Evolutionary conservation across 148 eudicot genomes (phyloP).

Genomic region (Chenopodium berlandieri): DNA sequence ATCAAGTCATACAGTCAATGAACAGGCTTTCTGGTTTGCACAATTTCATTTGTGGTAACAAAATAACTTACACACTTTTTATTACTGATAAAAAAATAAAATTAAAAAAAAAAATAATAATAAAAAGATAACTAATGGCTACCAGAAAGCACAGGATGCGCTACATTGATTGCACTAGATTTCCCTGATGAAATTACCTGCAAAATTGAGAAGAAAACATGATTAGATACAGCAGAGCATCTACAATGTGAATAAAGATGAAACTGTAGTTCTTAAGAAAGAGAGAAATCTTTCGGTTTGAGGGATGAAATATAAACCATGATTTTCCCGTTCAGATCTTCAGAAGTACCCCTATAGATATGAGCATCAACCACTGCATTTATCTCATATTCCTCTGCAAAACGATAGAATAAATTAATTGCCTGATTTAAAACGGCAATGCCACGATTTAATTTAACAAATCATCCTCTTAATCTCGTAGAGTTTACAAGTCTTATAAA

Average conservation of each 20-base stretch:
- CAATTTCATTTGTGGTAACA: background rate
- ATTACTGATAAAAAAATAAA: background rate
- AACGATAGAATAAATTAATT: background rate
- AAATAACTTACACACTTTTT: slow-evolving; percentile 3
- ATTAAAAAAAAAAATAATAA: too few species aligned
- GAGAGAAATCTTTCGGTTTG: background rate
- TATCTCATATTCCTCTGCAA: slow-evolving; percentile 54
- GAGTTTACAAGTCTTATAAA: background rate
- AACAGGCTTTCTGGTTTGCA: background rate
- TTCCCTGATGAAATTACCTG: slow-evolving; percentile 77
- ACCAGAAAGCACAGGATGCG: slow-evolving; percentile 77
- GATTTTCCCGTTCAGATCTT: slow-evolving; percentile 52
- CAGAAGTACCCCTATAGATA: slow-evolving; percentile 53
- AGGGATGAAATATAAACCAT: slow-evolving; percentile 48
- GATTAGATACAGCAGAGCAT: slow-evolving; percentile 1
- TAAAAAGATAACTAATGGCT: background rate
- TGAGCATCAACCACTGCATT: slow-evolving; percentile 59
- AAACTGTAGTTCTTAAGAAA: background rate
- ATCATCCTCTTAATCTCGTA: background rate
- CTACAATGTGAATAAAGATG: background rate
- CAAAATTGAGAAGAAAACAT: slow-evolving; percentile 16
- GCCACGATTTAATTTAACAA: background rate
- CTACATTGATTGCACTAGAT: slow-evolving; percentile 53
- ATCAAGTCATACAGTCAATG: slow-evolving; percentile 8
- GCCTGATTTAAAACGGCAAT: background rate